A percentile compares a stretch with the other conserved stretches of the same genome.
Evolutionary conservation across 2,329 filamentous ascomycete species (phyloP).

Genomic region (Pseudomassariella vexata): DNA sequence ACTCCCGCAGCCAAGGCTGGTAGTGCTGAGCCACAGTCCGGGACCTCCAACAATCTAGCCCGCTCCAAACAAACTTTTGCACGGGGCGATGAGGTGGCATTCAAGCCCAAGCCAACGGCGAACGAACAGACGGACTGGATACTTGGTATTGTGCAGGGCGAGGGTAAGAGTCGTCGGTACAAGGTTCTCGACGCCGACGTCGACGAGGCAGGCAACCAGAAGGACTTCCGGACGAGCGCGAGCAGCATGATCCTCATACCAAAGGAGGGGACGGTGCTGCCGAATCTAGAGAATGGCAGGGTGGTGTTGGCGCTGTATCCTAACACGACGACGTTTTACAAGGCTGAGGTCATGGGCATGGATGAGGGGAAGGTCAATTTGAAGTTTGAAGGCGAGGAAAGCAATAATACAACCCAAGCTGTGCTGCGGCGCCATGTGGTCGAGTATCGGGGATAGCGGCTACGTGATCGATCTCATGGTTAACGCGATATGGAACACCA

Average conservation of each 20-base stretch:
- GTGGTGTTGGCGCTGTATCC: slow-evolving; percentile 75
- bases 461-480: background rate
- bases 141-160: slow-evolving; percentile 72
- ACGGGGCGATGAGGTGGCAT: slow-evolving; percentile 61
- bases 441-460: slow-evolving; percentile 51
- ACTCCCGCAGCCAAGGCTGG: slow-evolving; percentile 25
- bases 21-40: slow-evolving; percentile 50
- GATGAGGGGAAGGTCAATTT: slow-evolving; percentile 54
- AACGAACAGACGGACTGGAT: slow-evolving; percentile 60
- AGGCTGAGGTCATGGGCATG: slow-evolving; percentile 73
- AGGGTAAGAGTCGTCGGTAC: slow-evolving; percentile 72
- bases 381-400: slow-evolving; percentile 76
- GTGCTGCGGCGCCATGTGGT: slow-evolving; percentile 73
- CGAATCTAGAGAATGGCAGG: slow-evolving; percentile 61
- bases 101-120: slow-evolving; percentile 51
- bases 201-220: slow-evolving; percentile 61
- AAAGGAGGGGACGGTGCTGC: slow-evolving; percentile 44
- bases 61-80: slow-evolving; percentile 51
- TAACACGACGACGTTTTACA: slow-evolving; percentile 80
- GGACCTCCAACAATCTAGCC: slow-evolving; percentile 27
- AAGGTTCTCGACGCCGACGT: slow-evolving; percentile 77
- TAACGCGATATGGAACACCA: too few relatives aligned
- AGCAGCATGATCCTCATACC: slow-evolving; percentile 75
- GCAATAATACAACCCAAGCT: slow-evolving; percentile 65
- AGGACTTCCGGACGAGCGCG: slow-evolving; percentile 65